A percentile compares a stretch with the other conserved stretches of the same genome.
Evolutionary conservation across 1,284 basidiomycete species (phyloP).

Genomic region (Marasmius fiardii): DNA sequence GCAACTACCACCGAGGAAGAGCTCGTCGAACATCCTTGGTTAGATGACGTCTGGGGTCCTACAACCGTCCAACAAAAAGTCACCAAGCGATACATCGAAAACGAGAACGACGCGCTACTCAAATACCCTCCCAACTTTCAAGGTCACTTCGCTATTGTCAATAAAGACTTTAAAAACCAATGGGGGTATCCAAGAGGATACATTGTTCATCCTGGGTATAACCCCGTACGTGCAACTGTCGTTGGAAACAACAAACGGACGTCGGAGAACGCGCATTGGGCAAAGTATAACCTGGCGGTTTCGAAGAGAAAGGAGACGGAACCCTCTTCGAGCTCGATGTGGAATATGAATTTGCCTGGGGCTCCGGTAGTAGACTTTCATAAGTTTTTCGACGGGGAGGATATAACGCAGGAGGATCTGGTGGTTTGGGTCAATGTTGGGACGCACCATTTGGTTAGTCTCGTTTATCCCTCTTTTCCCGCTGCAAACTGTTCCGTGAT

Average conservation of each 20-base stretch:
- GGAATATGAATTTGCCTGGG: conserved; percentile 63
- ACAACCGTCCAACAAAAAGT: conserved; percentile 54
- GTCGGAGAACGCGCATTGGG: conserved; percentile 61
- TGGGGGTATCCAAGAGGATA: conserved; percentile 60
- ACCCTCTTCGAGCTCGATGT: conserved; percentile 50
- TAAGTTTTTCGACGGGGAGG: conserved; percentile 62
- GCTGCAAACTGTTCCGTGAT: too few relatives aligned
- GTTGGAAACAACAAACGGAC: conserved; percentile 57
- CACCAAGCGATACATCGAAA: conserved; percentile 43
- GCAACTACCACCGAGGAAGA: conserved; percentile 48
- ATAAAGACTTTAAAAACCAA: conserved; percentile 50
- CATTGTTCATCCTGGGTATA: conserved; percentile 52
- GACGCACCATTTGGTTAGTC: conserved; percentile 52
- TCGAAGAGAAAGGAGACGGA: conserved; percentile 58
- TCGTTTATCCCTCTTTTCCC: too few relatives aligned
- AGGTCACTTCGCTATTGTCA: conserved; percentile 56
- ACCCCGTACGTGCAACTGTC: conserved; percentile 49
- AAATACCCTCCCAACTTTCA: conserved; percentile 54
- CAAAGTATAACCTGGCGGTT: conserved; percentile 59
- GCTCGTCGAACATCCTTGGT: conserved; percentile 49
- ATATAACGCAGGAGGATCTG: conserved; percentile 56
- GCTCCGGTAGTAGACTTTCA: conserved; percentile 58
- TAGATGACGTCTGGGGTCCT: conserved; percentile 60
- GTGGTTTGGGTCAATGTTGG: conserved; percentile 67
- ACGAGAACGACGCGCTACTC: conserved; percentile 53